phyloP scores from a whole-genome alignment of 306 rosid genomes.

The Fragaria iinumae region DNA sequence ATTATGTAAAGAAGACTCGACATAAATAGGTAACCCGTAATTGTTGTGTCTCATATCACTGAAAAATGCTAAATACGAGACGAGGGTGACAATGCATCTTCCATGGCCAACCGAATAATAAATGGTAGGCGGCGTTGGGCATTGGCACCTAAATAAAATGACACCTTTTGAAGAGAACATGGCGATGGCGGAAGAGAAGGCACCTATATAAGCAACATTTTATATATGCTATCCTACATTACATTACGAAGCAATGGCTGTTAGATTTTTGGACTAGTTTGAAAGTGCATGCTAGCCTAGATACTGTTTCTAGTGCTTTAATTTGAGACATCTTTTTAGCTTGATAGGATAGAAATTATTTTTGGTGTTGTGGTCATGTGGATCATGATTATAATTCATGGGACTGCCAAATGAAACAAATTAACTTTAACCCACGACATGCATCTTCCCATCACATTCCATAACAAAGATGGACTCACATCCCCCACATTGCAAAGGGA shows the following conservation, averaged over 20 bases:
- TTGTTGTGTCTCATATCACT: neutral
- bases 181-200: constrained; percentile 5
- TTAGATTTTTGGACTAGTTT: neutral
- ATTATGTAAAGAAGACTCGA: too few relatives aligned
- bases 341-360: neutral
- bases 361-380: too few relatives aligned
- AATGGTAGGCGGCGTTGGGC: neutral
- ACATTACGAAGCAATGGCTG: constrained; percentile 12
- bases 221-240: neutral
- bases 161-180: neutral
- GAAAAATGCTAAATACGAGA: neutral
- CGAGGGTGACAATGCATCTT: neutral
- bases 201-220: constrained; percentile 1
- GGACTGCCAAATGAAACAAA: neutral
- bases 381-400: constrained; percentile 29
- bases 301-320: constrained; percentile 27
- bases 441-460: constrained; percentile 27
- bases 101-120: too few relatives aligned
- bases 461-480: neutral
- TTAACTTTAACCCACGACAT: constrained; percentile 22
- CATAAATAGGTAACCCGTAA: too few relatives aligned
- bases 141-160: constrained; percentile 13
- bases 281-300: constrained; percentile 9
- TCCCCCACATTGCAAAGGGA: too few relatives aligned
- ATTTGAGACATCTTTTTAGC: constrained; percentile 19